Percentiles rank a stretch among this genome's conserved stretches.
These are phyloP conservation scores for Henckelia pumila DNA, from an alignment of 257 asterid species.

Conservation along the genomic window DNA sequence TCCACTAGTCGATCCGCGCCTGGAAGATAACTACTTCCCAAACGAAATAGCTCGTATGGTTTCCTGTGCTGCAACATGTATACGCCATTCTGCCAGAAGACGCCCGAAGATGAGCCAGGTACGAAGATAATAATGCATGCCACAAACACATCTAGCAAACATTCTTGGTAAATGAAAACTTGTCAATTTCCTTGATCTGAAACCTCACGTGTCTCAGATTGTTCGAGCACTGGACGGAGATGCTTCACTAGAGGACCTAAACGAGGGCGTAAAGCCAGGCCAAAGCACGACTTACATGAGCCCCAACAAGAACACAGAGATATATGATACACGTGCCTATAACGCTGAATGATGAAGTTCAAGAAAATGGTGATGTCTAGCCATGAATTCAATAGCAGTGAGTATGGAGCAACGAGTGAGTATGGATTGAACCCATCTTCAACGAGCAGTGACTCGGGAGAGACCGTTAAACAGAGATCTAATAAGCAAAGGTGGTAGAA, in stretches of 20 bases:
- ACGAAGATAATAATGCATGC: not conserved
- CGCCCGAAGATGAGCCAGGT: slow-evolving; percentile 98
- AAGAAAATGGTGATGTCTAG: slow-evolving; percentile 63
- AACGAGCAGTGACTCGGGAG: slow-evolving; percentile 42
- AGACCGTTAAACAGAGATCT: slow-evolving; percentile 4
- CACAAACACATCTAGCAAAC: too few species aligned
- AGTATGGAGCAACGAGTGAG: slow-evolving; percentile 60
- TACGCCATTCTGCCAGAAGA: slow-evolving; percentile 85
- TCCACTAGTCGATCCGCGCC: slow-evolving; percentile 62
- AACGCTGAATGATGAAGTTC: slow-evolving; percentile 87
- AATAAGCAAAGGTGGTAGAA: not conserved
- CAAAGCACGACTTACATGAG: slow-evolving; percentile 21
- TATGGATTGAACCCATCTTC: slow-evolving; percentile 56
- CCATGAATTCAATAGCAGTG: slow-evolving; percentile 52
- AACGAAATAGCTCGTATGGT: slow-evolving; percentile 63
- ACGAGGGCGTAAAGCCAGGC: slow-evolving; percentile 50
- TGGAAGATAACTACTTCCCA: slow-evolving; percentile 44
- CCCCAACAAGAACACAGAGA: slow-evolving; percentile 17
- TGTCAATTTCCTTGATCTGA: too few species aligned
- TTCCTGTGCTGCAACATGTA: slow-evolving; percentile 68
- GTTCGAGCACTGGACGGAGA: slow-evolving; percentile 79
- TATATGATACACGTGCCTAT: slow-evolving; percentile 70
- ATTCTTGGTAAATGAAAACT: too few species aligned
- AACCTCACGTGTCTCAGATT: slow-evolving; percentile 35
- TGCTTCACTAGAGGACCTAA: slow-evolving; percentile 69